Conservation (phyloP, 2,329 filamentous ascomycete species). For the Aspergillus brasiliensis region DNA sequence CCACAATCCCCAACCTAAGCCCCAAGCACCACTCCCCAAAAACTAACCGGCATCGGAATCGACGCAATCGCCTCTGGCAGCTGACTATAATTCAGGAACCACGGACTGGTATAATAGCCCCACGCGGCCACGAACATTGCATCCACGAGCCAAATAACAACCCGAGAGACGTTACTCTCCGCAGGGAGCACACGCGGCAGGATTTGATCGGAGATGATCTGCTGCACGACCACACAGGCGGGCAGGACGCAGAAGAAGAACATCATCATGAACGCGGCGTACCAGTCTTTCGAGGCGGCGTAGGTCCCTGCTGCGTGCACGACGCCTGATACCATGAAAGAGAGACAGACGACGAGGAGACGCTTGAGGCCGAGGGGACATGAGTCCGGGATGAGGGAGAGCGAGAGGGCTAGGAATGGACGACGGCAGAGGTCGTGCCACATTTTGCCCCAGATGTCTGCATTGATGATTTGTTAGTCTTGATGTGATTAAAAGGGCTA, state of each 20-base stretch:
- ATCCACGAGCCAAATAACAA: slow-evolving; percentile 10
- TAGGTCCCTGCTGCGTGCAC: slow-evolving; percentile 18
- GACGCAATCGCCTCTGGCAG: slow-evolving; percentile 18
- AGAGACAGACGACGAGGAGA: slow-evolving; percentile 10
- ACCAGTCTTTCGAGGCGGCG: slow-evolving; percentile 11
- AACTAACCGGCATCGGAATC: slow-evolving; percentile 11
- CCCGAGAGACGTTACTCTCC: not conserved
- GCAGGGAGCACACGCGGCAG: slow-evolving; percentile 6
- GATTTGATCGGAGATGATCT: slow-evolving; percentile 4
- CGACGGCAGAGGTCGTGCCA: slow-evolving; percentile 24
- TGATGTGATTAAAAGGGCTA: not conserved
- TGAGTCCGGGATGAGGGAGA: slow-evolving; percentile 5
- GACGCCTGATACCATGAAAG: slow-evolving; percentile 17
- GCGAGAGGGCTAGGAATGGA: slow-evolving; percentile 13
- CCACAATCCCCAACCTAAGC: not conserved
- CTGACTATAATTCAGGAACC: slow-evolving; percentile 20
- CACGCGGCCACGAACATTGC: slow-evolving; percentile 12
- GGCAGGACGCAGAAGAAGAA: slow-evolving; percentile 18
- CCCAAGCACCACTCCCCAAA: not conserved
- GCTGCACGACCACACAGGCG: slow-evolving; percentile 15
- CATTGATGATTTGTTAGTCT: not conserved
- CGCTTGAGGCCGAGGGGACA: not conserved
- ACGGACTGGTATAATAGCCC: slow-evolving; percentile 20
- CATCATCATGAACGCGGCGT: slow-evolving; percentile 18
- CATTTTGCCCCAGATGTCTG: slow-evolving; percentile 23